These are phyloP conservation scores for Solanum okadae DNA, from an alignment of 257 asterid species.

Conservation along the genomic window DNA sequence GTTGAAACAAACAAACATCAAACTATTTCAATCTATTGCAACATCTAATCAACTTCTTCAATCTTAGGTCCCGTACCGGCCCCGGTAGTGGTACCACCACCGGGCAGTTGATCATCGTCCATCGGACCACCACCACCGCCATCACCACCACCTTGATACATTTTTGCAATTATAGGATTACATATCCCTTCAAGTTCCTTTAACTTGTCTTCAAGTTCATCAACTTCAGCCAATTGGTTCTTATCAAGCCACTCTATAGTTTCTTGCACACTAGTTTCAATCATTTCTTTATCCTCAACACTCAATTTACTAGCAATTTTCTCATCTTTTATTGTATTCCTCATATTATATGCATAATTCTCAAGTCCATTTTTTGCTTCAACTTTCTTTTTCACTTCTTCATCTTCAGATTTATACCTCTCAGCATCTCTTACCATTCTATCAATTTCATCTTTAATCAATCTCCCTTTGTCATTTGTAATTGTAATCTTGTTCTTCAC, in stretches of 20 bases:
- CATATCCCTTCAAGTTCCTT: slow-evolving; percentile 44
- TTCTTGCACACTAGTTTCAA: slow-evolving; percentile 41
- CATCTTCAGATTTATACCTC: slow-evolving; percentile 47
- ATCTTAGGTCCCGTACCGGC: slow-evolving; percentile 37
- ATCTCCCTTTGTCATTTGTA: slow-evolving; percentile 45
- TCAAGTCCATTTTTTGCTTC: slow-evolving; percentile 42
- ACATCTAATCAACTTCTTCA: slow-evolving; percentile 47
- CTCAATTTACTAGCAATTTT: slow-evolving; percentile 33
- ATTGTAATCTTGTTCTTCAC: slow-evolving; percentile 51
- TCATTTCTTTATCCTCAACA: slow-evolving; percentile 21
- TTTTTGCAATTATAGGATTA: slow-evolving; percentile 42
- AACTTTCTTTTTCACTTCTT: slow-evolving; percentile 49
- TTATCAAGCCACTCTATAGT: slow-evolving; percentile 41
- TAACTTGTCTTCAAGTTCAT: slow-evolving; percentile 47
- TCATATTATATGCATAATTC: slow-evolving; percentile 48
- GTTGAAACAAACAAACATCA: neutral
- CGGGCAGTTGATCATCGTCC: neutral
- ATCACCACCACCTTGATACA: slow-evolving; percentile 30
- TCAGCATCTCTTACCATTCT: slow-evolving; percentile 53
- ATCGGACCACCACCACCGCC: neutral
- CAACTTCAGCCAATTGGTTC: slow-evolving; percentile 55
- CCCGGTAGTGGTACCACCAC: neutral
- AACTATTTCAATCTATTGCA: neutral
- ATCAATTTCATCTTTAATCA: slow-evolving; percentile 43
- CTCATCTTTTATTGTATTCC: slow-evolving; percentile 55